Evolutionary conservation across 73 alveolate genomes (phyloP).

Genomic region (Paramecium sexaurelia): DNA sequence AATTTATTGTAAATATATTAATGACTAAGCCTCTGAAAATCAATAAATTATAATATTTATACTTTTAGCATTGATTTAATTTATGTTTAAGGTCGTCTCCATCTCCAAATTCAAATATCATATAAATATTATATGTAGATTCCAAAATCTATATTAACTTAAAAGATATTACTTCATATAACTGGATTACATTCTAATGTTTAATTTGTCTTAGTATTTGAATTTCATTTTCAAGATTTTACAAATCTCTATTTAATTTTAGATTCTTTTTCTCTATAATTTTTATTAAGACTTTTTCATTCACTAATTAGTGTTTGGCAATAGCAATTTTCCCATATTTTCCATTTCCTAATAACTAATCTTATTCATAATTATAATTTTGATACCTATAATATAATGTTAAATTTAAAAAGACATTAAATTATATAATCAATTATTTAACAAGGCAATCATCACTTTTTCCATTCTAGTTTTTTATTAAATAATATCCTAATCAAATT

Average conservation of each 20-base stretch:
- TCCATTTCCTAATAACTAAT: neutral
- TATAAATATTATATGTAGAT: neutral
- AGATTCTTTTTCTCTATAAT: neutral
- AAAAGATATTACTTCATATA: neutral
- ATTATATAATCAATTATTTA: constrained; percentile 32
- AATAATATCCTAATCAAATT: neutral
- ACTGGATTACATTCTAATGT: neutral
- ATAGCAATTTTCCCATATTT: neutral
- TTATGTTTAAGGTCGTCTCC: neutral
- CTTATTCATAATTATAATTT: neutral
- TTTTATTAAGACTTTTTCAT: constrained; percentile 1
- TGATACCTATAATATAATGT: constrained; percentile 15
- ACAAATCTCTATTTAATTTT: neutral
- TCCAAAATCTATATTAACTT: neutral
- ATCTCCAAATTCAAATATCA: neutral
- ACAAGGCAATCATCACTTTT: neutral
- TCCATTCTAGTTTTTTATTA: neutral
- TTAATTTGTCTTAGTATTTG: neutral
- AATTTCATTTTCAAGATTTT: neutral
- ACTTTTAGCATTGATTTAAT: neutral
- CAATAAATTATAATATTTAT: neutral
- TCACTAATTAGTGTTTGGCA: neutral
- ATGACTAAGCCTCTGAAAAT: neutral
- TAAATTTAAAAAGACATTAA: constrained; percentile 19
- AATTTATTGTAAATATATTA: neutral